Conservation (phyloP, 2,329 filamentous ascomycete species). For the Neonectria ditissima region DNA sequence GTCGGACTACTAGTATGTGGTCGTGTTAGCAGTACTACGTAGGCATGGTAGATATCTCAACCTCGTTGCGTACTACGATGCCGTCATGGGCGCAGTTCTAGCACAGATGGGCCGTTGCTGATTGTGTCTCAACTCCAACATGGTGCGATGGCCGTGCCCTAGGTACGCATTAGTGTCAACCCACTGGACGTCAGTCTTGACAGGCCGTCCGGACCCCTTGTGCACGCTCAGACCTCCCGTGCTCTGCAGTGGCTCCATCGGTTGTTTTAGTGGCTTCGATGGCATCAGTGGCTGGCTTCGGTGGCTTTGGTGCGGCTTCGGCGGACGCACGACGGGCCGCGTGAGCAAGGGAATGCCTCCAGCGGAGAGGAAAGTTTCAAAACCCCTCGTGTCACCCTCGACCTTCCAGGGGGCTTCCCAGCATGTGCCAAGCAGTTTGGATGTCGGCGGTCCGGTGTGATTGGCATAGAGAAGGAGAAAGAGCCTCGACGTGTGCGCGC, state of each 20-base stretch:
- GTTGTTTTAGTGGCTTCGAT: not conserved
- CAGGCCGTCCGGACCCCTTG: constrained; percentile 2
- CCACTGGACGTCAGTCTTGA: not conserved
- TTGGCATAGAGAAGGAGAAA: constrained; percentile 25
- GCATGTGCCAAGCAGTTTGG: constrained; percentile 10
- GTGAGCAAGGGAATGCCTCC: constrained; percentile 1
- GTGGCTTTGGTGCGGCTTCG: constrained; percentile 8
- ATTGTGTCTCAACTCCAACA: not conserved
- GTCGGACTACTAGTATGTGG: not conserved
- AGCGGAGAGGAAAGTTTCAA: not conserved
- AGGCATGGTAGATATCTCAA: constrained; percentile 22
- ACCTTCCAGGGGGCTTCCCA: constrained; percentile 4
- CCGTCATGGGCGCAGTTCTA: not conserved
- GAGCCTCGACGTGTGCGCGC: not conserved
- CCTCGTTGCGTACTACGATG: constrained; percentile 8
- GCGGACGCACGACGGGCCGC: constrained; percentile 12
- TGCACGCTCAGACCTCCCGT: not conserved
- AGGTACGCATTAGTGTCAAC: not conserved
- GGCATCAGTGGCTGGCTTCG: constrained; percentile 9
- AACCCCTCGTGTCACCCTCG: not conserved
- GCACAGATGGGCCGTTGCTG: not conserved
- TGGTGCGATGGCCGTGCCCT: not conserved
- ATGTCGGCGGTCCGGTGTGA: constrained; percentile 34
- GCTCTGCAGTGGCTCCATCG: not conserved
- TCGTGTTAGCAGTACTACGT: constrained; percentile 1